Base-by-base conservation (phyloP, 2,329 filamentous ascomycete genomes). In the Coniochaeta sp. region DNA sequence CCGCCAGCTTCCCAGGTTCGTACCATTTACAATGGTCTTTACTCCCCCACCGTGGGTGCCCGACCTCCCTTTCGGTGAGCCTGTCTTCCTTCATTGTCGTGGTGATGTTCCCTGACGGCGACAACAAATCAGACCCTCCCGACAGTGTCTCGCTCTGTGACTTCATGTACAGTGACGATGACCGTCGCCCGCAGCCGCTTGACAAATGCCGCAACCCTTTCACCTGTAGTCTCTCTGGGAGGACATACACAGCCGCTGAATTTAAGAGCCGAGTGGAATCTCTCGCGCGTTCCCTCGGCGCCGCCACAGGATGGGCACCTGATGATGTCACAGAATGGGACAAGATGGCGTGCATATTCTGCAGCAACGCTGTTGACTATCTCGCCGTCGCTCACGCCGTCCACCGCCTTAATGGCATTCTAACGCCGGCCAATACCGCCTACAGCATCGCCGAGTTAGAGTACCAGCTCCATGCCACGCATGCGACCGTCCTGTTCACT, bases 321-420 rank as follows among this genome's bases (percentile, higher is more conserved):
- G 88, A 90, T 65, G 70, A 83, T 58, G 89, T 87, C 6, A 82
- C 83, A 0, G 88, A 91, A 68, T 92, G 87, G 85, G 89, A 93
- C 65, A 93, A 92, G 73, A 86, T 91, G 22, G 74, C 89, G 50
- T 86, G 80, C 3, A 77, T 91, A 40, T 93, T 89, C 73, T 86
- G 85, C 24, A 71, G 90, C 62, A 95, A 93, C 68, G 88, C 42
- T 2, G 26, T 52, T 14, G 47, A 92, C 71, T 88, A 79, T 55
- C 76, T 81, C 1, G 78, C 82, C 0, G 75, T 81, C 17, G 79
- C 81, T 14, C 77, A 81, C 44, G 76, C 82, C 59, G 75, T 80
- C 59, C 83, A 84, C 65, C 78, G 83, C 14, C 82, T 85, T 63
- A 80, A 80, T 1, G 80, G 81, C 38, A 78, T 92, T 58, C 80